Evolutionary conservation across 2,329 filamentous ascomycete species (phyloP), one percentile per base, ranked within the genome.

Genomic region (Ophiostoma tasmaniense): DNA sequence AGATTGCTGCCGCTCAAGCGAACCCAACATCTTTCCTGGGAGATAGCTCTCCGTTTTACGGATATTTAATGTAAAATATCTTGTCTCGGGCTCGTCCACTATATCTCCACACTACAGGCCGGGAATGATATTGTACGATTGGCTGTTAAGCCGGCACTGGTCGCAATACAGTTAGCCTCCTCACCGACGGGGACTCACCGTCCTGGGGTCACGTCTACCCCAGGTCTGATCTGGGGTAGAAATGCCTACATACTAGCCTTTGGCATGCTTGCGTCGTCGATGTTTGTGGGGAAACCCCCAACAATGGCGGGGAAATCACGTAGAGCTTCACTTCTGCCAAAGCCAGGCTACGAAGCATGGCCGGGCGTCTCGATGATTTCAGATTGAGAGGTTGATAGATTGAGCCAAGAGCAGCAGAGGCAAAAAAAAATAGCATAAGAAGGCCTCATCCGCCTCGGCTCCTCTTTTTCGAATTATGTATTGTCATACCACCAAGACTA

Each of bases 61-160:
- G 50, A 55, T 5, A 55, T 55, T 25, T 11, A 55, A 25, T 25
- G n/a, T 14, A 10, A 11, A 55, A 13, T 25, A 39, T 39, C 8
- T 14, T 13, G 37, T 14, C 8, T 39, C 37, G 2, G 8, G 37
- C 1, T 11, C 20, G n/a, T 35, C 62, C 13, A 3, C 2, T 14
- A 8, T n/a, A 39, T 39, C n/a, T 64, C 62, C 62, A 22, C 62
- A 22, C 35, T 5, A 13, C 20, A 25, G 20, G 8, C 33, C 62
- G 62, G 62, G n/a, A 39, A 39, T 64, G 62, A 13, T 64, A 35
- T 64, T 42, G 62, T 35, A 3, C 62, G 35, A 64, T 64, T 64
- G 62, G 62, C 62, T 42, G 35, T 39, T 39, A 64, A 64, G 62
- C 62, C 62, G 62, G 35, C 62, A 22, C 62, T 64, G 62, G n/a